Conservation (phyloP, 768 basidiomycete species). For the Ephemerocybe angulata region DNA sequence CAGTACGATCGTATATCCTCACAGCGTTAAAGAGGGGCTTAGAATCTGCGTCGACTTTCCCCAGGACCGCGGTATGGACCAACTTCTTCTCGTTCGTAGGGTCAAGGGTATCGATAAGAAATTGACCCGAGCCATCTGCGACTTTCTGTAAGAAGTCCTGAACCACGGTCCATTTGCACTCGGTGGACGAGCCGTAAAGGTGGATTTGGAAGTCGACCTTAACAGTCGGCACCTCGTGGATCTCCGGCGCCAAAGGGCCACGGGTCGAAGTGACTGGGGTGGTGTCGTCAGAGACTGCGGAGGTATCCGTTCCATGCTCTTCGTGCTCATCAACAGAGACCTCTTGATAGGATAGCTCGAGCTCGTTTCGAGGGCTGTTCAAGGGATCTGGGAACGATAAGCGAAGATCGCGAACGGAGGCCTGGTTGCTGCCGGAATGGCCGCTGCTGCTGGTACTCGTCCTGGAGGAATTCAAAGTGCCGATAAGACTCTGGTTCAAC, state of each 20-base stretch:
- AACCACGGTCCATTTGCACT: constrained; percentile 60
- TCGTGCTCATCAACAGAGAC: constrained; percentile 30
- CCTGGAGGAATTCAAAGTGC: constrained; percentile 73
- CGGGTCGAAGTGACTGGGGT: constrained; percentile 30
- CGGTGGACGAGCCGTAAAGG: constrained; percentile 61
- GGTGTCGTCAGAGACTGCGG: constrained; percentile 4
- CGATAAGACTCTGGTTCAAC: constrained; percentile 79
- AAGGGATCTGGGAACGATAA: constrained; percentile 83
- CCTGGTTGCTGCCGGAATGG: constrained; percentile 47
- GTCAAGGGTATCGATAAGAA: constrained; percentile 23
- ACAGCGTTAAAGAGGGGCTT: constrained; percentile 28
- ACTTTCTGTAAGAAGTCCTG: constrained; percentile 57
- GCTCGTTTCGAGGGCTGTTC: constrained; percentile 63
- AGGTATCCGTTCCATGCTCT: constrained; percentile 13
- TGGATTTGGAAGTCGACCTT: constrained; percentile 53
- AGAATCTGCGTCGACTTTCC: constrained; percentile 22
- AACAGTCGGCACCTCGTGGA: constrained; percentile 16
- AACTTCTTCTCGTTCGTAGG: constrained; percentile 16
- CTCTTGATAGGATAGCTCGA: constrained; percentile 57
- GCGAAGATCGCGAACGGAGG: constrained; percentile 68
- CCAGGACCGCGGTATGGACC: constrained; percentile 28
- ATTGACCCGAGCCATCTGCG: constrained; percentile 36
- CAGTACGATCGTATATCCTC: constrained; percentile 38
- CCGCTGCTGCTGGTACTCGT: constrained; percentile 52
- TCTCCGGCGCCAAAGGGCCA: constrained; percentile 28